Base-by-base conservation (phyloP, 2,329 filamentous ascomycete species). In the Cladosporium colombiae region DNA sequence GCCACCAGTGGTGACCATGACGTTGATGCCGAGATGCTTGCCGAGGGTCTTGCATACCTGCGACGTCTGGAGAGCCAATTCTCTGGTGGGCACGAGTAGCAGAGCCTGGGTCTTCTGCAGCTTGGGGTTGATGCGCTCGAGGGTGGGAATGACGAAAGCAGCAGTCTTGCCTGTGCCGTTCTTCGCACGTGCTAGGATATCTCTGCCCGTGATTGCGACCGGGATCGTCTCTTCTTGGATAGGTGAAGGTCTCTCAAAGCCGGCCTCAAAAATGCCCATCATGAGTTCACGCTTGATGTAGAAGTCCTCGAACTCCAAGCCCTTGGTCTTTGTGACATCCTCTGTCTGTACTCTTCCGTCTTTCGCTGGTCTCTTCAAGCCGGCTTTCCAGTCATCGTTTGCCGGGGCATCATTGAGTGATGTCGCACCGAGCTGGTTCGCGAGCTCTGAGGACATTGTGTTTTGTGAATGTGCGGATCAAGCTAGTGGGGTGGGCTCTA, bases 171-270 rank as follows among this genome's bases (percentile, higher is more conserved):
- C 95, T 44, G 95, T 99, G 70, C 95, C 95, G 79, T 99, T 99
- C 84, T 99, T 99, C 71, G 95, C 95, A 80, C 95, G 88, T 67
- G 95, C 95, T 70, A 99, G 86, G 74, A 99, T 93, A 77, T 99
- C 95, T 81, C 94, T 88, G 65, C 95, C 95, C 57, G 94, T 96
- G 65, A 99, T 86, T 60, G 95, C 95, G 71, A 99, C 94, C 57
- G 95, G 95, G 75, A 99, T 97, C 64, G 95, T 93, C 82, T 98
- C 95, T 89, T 99, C 95, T 87, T 99, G 95, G 74, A 99, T 99
- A 13, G 95, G 95, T 65, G 95, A 99, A 18, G 95, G 95, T 82
- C 96, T 97, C 79, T 99, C 95, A 79, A 97, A 99, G 69, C 95
- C 95, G 72, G 95, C 95, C 83, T 99, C 95, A 79, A 98, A 99